Percentiles rank a stretch among this genome's conserved stretches.
Conservation (phyloP, 805 yeast species). For the Yarrowia sp. region DNA sequence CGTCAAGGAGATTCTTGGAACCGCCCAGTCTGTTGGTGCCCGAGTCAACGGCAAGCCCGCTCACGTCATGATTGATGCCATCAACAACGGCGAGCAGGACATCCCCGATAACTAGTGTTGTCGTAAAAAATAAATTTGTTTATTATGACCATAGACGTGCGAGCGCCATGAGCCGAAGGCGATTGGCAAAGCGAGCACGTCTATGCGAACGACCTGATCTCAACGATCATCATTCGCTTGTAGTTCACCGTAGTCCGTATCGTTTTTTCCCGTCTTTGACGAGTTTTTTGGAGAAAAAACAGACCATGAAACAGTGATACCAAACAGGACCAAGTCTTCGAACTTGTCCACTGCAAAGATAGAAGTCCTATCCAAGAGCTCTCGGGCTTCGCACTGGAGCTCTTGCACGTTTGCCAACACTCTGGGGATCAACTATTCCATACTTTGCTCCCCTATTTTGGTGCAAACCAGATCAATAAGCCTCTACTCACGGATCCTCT, state of each 20-base stretch:
- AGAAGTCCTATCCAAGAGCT: too few relatives aligned
- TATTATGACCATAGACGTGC: conserved; percentile 21
- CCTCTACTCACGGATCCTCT: conserved; percentile 34
- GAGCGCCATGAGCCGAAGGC: too few relatives aligned
- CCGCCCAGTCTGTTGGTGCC: conserved; percentile 99
- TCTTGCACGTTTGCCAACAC: conserved; percentile 80
- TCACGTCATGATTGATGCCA: conserved; percentile 97
- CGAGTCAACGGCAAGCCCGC: conserved; percentile 99
- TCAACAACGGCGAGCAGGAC: conserved; percentile 98
- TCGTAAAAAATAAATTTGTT: conserved; percentile 39
- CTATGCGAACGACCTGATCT: too few relatives aligned
- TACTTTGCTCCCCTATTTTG: conserved; percentile 85
- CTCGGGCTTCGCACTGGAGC: too few relatives aligned
- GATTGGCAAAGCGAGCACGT: too few relatives aligned
- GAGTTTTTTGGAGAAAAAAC: conserved; percentile 11
- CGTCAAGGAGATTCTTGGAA: conserved; percentile 98
- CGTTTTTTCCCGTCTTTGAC: neutral
- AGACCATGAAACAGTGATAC: neutral
- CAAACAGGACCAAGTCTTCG: too few relatives aligned
- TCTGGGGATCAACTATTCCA: conserved; percentile 75
- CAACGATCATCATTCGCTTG: neutral
- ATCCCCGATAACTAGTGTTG: conserved; percentile 49
- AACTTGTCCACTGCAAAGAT: too few relatives aligned
- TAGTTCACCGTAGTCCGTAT: neutral
- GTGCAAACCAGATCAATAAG: conserved; percentile 77